Base-by-base conservation (phyloP, 73 alveolate genomes). In the Diophrys appendiculata region DNA sequence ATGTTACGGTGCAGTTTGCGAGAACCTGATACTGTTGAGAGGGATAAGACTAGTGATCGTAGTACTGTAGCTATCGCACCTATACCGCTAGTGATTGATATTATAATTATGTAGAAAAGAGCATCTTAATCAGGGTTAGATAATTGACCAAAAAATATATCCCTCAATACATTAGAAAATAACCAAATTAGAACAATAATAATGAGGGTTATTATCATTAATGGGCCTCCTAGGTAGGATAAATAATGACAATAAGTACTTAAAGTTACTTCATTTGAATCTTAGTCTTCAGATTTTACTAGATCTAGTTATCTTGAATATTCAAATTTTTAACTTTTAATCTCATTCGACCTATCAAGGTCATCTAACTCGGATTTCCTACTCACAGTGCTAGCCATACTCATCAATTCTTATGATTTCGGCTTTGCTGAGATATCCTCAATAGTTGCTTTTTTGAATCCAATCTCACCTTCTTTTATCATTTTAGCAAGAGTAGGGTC, bases 1-100 rank as follows among this genome's bases (percentile, higher is more conserved):
- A 95, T 90, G 28, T 88, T 31, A 30, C 89, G 73, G 76, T 94
- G 98, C 79, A 97, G 75, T 65, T 60, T 81, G 1, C 80, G 82
- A 26, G 95, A 78, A 0, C 33, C 69, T 11, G 35, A 26, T 1
- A 77, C 13, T 5, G 77, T 43, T 23, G 31, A 13, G 8, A 32
- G 18, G 68, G 78, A 24, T 13, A 24, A 60, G 32, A 1, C 64
- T 32, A 27, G 28, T 27, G 35, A 54, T 72, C 60, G 5, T 18
- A 43, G 5, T 5, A 43, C 60, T 11, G 18, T 43, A 18, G 60
- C 60, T 43, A 43, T 11, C 18, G 60, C 60, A 11, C 60, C 60
- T 11, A 43, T 18, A 43, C 60, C 60, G 5, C 60, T 18, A 11
- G 60, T 18, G 18, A 43, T 43, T 5, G n/a, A 11, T 5, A 43